Evolutionary conservation across 2,329 filamentous ascomycete genomes (phyloP), one percentile per base, ranked within the genome.

Genomic region (Venturia nashicola): DNA sequence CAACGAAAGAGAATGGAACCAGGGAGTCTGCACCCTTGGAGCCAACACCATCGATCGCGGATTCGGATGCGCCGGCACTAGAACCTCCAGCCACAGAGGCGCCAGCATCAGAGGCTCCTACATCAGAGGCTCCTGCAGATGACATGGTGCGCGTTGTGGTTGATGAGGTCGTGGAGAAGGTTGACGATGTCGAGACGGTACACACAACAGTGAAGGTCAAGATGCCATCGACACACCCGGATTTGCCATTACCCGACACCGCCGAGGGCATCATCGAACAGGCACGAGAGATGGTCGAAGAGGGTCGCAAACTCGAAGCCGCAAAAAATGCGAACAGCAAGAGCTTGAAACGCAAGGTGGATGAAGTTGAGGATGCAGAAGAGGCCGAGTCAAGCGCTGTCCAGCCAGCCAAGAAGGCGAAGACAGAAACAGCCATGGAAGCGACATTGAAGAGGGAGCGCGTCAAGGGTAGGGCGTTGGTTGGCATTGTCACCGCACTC

Each of bases 211-310:
- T 93, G 60, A 87, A 88, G 66, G 80, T 94, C 12, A 88, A 94
- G 67, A 81, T 94, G 71, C 89, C 91, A 4, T 80, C 84, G 11
- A 83, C 82, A 62, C 78, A 81, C 57, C 79, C 84, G 0, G 84
- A 90, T 66, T 81, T 91, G 9, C 87, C 89, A 0, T 83, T 86
- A 14, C 86, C 90, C 0, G 88, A 91, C 67, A 89, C 94, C 70
- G 87, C 91, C 1, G 83, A 88, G 65, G 83, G 86, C 64, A 91
- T 97, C 88, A 87, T 97, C 65, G 86, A 86, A 36, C 86, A 90
- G 70, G 94, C 94, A 40, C 91, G 88, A 77, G 84, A 87, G 68
- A 96, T 97, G 90, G 92, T 97, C 5, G 83, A 88, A 67, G 86
- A 86, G 68, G 86, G 86, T 40, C 80, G 86, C 66, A 83, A 81